Percentiles rank a stretch among this genome's conserved stretches.
These are phyloP conservation scores for Udeniomyces megalosporus DNA, from an alignment of 768 basidiomycete species.

Conservation along the genomic window DNA sequence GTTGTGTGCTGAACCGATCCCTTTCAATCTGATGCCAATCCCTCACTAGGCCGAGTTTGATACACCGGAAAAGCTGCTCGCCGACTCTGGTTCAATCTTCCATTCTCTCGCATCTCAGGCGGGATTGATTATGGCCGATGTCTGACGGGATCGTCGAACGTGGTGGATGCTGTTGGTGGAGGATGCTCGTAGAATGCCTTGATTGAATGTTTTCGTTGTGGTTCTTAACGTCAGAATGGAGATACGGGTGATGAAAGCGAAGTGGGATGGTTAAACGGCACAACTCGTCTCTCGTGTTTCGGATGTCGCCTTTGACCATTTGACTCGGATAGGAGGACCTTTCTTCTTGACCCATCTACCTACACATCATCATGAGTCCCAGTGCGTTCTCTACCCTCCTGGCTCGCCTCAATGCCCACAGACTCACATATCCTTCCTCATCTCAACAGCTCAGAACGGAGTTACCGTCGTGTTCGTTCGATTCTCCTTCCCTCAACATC, in stretches of 20 bases:
- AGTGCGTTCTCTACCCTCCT: background rate
- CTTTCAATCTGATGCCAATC: slow-evolving; percentile 32
- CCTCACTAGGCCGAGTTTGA: slow-evolving; percentile 85
- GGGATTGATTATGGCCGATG: slow-evolving; percentile 2
- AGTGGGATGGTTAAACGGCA: no score
- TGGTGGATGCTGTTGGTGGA: no score
- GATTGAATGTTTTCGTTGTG: no score
- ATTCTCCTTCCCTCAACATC: background rate
- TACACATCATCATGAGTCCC: background rate
- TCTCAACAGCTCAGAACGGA: background rate
- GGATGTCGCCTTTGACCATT: background rate
- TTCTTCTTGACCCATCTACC: background rate
- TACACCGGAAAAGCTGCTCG: slow-evolving; percentile 46
- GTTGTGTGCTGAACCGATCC: background rate
- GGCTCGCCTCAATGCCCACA: background rate
- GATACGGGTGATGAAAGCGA: no score
- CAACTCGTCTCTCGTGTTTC: no score
- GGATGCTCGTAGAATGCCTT: no score
- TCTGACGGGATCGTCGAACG: no score
- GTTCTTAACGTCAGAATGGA: no score
- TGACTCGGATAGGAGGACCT: background rate
- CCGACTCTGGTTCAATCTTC: slow-evolving; percentile 31
- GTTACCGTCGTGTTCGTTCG: background rate
- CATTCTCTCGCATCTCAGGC: slow-evolving; percentile 18
- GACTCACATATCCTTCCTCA: no score